These are phyloP conservation scores for Thermochaetoides thermophila DNA, from an alignment of 495 filamentous ascomycete genomes.

Conservation along the genomic window DNA sequence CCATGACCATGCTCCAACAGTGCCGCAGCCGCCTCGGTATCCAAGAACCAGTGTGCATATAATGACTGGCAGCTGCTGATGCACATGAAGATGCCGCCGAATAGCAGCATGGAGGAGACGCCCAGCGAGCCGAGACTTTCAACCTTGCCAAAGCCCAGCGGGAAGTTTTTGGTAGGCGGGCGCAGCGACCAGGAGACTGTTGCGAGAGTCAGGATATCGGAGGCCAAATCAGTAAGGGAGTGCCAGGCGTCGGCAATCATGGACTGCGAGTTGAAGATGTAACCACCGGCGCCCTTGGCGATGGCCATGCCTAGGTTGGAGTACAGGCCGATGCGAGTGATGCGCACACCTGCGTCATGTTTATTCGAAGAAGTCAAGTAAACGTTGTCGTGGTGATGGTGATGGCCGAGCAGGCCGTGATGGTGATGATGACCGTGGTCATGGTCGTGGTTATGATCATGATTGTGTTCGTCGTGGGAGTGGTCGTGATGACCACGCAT, in stretches of 20 bases:
- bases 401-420: constrained; percentile 17
- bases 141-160: constrained; percentile 89
- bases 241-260: constrained; percentile 93
- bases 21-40: constrained; percentile 41
- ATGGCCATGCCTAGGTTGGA: constrained; percentile 91
- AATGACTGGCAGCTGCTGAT: constrained; percentile 59
- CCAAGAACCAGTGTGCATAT: constrained; percentile 66
- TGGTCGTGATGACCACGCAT: background rate
- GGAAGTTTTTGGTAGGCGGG: constrained; percentile 67
- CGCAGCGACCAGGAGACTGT: constrained; percentile 86
- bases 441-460: constrained; percentile 19
- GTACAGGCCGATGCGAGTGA: constrained; percentile 81
- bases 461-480: background rate
- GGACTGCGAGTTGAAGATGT: constrained; percentile 83
- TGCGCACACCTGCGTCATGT: constrained; percentile 84
- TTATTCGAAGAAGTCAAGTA: constrained; percentile 82
- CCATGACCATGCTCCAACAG: constrained; percentile 47
- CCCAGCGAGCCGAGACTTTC: constrained; percentile 88
- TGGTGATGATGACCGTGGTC: background rate
- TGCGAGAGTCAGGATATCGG: constrained; percentile 80
- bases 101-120: constrained; percentile 75
- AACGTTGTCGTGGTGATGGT: constrained; percentile 71
- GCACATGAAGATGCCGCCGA: constrained; percentile 83
- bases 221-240: constrained; percentile 84
- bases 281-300: constrained; percentile 81